phyloP scores from a whole-genome alignment of 1,284 basidiomycete genomes.

The Fomitopsis palustris region DNA sequence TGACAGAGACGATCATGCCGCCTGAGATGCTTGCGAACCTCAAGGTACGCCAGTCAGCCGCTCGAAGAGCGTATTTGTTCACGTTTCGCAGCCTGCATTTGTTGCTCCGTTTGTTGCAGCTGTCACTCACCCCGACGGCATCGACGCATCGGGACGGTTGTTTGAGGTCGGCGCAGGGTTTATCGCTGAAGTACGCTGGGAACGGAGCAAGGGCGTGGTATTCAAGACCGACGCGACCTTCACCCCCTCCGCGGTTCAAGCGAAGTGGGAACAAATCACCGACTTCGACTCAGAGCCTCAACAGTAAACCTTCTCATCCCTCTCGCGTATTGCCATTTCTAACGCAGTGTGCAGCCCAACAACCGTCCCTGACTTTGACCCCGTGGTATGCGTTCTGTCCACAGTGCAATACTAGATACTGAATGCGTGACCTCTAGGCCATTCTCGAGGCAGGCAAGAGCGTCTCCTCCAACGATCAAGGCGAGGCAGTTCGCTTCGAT shows the following conservation, averaged over 20 bases:
- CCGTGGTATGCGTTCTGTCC: conserved; percentile 39
- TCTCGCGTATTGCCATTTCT: background rate
- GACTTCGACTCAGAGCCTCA: conserved; percentile 74
- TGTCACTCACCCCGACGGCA: conserved; percentile 74
- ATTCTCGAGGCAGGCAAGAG: conserved; percentile 70
- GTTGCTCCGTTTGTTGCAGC: conserved; percentile 91
- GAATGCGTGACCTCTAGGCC: conserved; percentile 34
- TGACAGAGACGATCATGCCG: conserved; percentile 96
- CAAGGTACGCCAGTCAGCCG: conserved; percentile 45
- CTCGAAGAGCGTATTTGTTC: background rate
- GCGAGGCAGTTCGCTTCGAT: conserved; percentile 77
- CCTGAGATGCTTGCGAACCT: conserved; percentile 94
- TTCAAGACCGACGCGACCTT: conserved; percentile 92
- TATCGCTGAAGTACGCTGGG: conserved; percentile 91
- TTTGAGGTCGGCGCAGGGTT: conserved; percentile 97
- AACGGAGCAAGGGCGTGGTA: conserved; percentile 82
- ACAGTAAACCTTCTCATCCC: conserved; percentile 47
- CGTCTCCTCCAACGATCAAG: conserved; percentile 72
- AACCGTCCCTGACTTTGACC: conserved; percentile 68
- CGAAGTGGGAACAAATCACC: conserved; percentile 77
- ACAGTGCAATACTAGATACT: background rate
- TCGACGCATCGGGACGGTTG: conserved; percentile 82
- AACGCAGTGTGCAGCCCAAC: conserved; percentile 47
- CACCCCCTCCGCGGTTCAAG: conserved; percentile 90
- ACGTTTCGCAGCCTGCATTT: conserved; percentile 68